Evolutionary conservation across 371 early-diverging fungal genomes (phyloP).

Genomic region (Rhizopus arrhizus): DNA sequence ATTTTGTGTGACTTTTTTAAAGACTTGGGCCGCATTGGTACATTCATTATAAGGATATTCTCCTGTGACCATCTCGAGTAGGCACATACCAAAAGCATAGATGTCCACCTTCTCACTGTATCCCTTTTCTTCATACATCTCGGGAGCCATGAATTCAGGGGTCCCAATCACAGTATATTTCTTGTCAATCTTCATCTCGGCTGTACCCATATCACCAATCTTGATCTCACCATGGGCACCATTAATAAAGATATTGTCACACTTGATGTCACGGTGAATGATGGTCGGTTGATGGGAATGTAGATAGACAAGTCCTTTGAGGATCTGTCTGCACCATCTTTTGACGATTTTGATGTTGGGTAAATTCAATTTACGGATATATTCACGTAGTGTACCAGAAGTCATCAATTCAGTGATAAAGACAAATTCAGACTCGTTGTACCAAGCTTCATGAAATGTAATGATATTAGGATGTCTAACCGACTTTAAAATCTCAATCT

Average conservation of each 20-base stretch:
- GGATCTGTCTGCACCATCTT: slow-evolving; percentile 79
- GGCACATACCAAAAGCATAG: slow-evolving; percentile 94
- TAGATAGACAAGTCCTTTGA: slow-evolving; percentile 82
- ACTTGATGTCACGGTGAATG: slow-evolving; percentile 88
- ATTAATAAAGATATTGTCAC: slow-evolving; percentile 89
- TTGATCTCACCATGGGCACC: slow-evolving; percentile 88
- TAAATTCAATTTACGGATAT: slow-evolving; percentile 71
- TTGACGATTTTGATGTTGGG: slow-evolving; percentile 80
- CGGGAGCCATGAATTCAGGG: slow-evolving; percentile 93
- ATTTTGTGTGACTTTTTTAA: slow-evolving; percentile 74
- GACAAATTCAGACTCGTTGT: slow-evolving; percentile 71
- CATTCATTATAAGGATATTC: slow-evolving; percentile 91
- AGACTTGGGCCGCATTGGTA: slow-evolving; percentile 85
- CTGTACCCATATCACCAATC: slow-evolving; percentile 87
- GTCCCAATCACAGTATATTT: slow-evolving; percentile 73
- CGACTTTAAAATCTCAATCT: slow-evolving; percentile 72
- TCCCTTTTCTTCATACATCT: slow-evolving; percentile 85
- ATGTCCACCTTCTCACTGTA: slow-evolving; percentile 90
- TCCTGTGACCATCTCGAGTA: slow-evolving; percentile 88
- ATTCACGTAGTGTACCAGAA: slow-evolving; percentile 82
- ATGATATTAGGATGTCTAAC: slow-evolving; percentile 90
- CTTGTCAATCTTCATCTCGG: slow-evolving; percentile 56
- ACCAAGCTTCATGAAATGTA: slow-evolving; percentile 74
- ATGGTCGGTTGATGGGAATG: slow-evolving; percentile 83
- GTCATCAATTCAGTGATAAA: slow-evolving; percentile 96